Percentiles rank a stretch among this genome's conserved stretches.
phyloP scores from a whole-genome alignment of 1,284 basidiomycete genomes.

The Ganoderma meredithae region DNA sequence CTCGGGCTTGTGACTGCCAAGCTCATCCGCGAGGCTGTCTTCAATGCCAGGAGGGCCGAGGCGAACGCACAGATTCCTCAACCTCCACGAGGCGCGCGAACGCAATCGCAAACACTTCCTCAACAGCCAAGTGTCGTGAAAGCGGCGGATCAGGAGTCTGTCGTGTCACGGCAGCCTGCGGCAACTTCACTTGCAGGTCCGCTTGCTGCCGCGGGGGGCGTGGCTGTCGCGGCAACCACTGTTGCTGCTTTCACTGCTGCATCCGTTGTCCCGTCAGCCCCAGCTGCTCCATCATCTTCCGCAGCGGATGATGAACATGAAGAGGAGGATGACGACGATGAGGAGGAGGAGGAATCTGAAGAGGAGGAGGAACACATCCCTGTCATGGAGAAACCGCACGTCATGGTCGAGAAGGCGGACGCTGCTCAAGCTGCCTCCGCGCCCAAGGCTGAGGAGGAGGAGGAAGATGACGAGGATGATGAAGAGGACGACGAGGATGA shows the following conservation, averaged over 20 bases:
- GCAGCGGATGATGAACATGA: constrained; percentile 18
- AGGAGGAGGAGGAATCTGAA: constrained; percentile 11
- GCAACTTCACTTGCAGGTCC: not conserved
- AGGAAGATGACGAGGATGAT: constrained; percentile 9
- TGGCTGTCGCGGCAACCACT: not conserved
- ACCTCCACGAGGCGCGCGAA: not conserved
- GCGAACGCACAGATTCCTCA: constrained; percentile 9
- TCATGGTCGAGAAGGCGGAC: constrained; percentile 8
- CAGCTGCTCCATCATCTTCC: not conserved
- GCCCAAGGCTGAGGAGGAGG: not conserved
- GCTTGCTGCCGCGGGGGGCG: not conserved
- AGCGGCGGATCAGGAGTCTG: constrained; percentile 7
- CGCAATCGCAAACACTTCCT: not conserved
- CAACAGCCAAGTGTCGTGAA: not conserved
- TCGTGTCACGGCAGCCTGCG: constrained; percentile 3
- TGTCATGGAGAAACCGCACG: constrained; percentile 4
- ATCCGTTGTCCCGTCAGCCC: not conserved
- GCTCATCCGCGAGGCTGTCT: constrained; percentile 63
- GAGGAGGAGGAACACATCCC: constrained; percentile 20
- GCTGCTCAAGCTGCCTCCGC: not conserved
- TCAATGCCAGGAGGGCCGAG: constrained; percentile 13
- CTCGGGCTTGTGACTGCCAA: constrained; percentile 76
- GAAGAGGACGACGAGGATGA: constrained; percentile 9
- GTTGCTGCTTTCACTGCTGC: not conserved
- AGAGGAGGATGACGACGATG: constrained; percentile 16